These are phyloP conservation scores for Verticillium albo-atrum DNA, from an alignment of 2,329 filamentous ascomycete species.

Conservation along the genomic window DNA sequence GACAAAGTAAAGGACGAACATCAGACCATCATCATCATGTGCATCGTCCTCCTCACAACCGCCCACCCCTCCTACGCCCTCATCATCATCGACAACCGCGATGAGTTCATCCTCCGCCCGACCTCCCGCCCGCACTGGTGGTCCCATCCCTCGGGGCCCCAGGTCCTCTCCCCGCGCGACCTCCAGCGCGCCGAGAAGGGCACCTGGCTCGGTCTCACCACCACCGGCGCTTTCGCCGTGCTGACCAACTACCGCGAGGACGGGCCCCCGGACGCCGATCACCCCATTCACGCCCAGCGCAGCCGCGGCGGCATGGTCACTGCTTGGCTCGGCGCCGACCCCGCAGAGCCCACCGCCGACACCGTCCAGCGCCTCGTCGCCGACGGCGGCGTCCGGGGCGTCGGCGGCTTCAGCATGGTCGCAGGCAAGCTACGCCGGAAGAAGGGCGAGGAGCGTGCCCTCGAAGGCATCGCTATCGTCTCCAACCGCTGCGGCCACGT, in stretches of 20 bases:
- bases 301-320: slow-evolving; percentile 63
- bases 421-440: slow-evolving; percentile 53
- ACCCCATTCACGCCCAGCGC: slow-evolving; percentile 48
- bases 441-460: slow-evolving; percentile 8
- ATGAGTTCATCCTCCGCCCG: slow-evolving; percentile 65
- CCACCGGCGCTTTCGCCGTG: slow-evolving; percentile 55
- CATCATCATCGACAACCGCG: slow-evolving; percentile 73
- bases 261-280: slow-evolving; percentile 39
- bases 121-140: slow-evolving; percentile 63
- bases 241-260: slow-evolving; percentile 64
- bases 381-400: slow-evolving; percentile 50
- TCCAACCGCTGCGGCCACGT: slow-evolving; percentile 54
- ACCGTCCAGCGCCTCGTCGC: slow-evolving; percentile 50
- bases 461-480: slow-evolving; percentile 54
- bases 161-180: slow-evolving; percentile 57
- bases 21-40: slow-evolving; percentile 52
- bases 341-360: slow-evolving; percentile 40
- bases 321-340: slow-evolving; percentile 51
- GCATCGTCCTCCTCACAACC: slow-evolving; percentile 72
- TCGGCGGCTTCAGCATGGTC: slow-evolving; percentile 64
- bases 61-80: slow-evolving; percentile 71
- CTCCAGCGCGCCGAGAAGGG: slow-evolving; percentile 58
- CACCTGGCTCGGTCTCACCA: slow-evolving; percentile 62
- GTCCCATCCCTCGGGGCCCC: slow-evolving; percentile 37
- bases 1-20: too few species aligned